These are phyloP conservation scores for Xylaria venustula DNA, from an alignment of 495 filamentous ascomycete genomes.

Conservation along the genomic window DNA sequence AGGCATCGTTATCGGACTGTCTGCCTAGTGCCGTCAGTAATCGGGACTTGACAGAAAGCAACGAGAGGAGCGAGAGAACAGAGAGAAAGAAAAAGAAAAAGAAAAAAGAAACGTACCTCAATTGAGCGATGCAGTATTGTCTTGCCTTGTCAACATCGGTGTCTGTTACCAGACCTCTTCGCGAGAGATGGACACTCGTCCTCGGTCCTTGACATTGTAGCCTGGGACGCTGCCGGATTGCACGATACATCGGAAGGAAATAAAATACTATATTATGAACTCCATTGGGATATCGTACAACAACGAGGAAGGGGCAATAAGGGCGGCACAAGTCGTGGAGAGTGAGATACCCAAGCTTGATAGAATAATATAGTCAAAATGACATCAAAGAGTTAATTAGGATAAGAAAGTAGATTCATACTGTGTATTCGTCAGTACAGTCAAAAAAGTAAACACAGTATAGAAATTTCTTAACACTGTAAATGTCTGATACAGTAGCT, in stretches of 20 bases:
- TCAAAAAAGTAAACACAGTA: too few relatives aligned
- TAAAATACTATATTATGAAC: conserved; percentile 12
- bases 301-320: neutral
- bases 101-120: conserved; percentile 33
- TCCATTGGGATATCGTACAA: conserved; percentile 14
- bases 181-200: conserved; percentile 14
- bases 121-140: conserved; percentile 48
- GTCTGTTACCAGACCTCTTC: conserved; percentile 30
- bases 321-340: too few relatives aligned
- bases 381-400: neutral
- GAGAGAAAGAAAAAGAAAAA: neutral
- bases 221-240: conserved; percentile 19
- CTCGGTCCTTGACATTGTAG: conserved; percentile 9
- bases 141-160: conserved; percentile 45
- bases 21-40: conserved; percentile 55
- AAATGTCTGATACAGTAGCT: too few relatives aligned
- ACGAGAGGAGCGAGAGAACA: too few relatives aligned
- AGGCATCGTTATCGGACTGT: conserved; percentile 82
- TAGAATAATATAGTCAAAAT: neutral
- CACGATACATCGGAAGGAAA: conserved; percentile 26
- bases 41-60: neutral
- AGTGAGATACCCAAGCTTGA: too few relatives aligned
- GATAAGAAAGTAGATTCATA: too few relatives aligned
- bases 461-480: too few relatives aligned
- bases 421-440: too few relatives aligned